These are phyloP conservation scores for Fusarium chaquense DNA, from an alignment of 2,329 filamentous ascomycete genomes.

Conservation along the genomic window DNA sequence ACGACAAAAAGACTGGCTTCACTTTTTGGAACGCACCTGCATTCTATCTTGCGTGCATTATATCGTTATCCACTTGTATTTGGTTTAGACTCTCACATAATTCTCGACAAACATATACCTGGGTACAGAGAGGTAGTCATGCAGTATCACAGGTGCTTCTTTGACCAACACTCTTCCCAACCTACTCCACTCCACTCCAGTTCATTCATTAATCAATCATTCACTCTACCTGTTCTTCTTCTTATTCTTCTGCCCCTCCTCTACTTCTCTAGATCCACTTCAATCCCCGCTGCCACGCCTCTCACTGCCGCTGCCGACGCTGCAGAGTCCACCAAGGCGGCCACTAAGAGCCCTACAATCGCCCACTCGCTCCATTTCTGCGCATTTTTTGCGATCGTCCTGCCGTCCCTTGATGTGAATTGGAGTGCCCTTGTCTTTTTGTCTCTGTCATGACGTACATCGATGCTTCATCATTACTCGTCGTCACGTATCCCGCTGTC, in stretches of 20 bases:
- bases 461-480: conserved; percentile 2
- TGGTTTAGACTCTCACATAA: background rate
- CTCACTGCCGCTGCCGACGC: conserved; percentile 21
- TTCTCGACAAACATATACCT: background rate
- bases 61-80: background rate
- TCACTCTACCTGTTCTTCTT: background rate
- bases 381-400: conserved; percentile 37
- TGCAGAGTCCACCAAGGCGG: conserved; percentile 32
- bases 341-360: conserved; percentile 44
- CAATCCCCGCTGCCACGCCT: conserved; percentile 26
- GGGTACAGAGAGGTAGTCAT: too few species aligned
- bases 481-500: conserved; percentile 18
- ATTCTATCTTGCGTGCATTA: conserved; percentile 2
- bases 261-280: conserved; percentile 17
- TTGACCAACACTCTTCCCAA: background rate
- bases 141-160: background rate
- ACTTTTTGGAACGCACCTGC: conserved; percentile 23
- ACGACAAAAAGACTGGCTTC: conserved; percentile 13
- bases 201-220: background rate
- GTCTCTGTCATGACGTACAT: conserved; percentile 37
- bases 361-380: conserved; percentile 41
- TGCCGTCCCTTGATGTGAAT: conserved; percentile 33
- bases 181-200: background rate
- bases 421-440: conserved; percentile 12
- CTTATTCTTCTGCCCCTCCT: conserved; percentile 1